Conservation (phyloP, 805 yeast species). For the Jamesozyma spencerorum region DNA sequence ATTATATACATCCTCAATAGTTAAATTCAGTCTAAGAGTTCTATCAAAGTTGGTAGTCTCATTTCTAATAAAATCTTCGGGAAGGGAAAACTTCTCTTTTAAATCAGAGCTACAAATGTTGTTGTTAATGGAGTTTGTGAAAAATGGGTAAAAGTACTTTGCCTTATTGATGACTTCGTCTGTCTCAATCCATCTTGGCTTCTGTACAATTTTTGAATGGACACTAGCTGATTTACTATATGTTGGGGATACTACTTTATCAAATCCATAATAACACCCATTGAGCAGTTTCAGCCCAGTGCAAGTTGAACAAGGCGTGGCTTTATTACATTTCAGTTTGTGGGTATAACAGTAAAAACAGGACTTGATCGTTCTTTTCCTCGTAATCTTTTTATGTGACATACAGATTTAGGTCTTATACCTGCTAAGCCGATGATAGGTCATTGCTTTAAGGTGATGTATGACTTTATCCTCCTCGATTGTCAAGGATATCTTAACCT, state of each 20-base stretch:
- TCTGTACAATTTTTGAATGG: background rate
- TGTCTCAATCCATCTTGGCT: conserved; percentile 3
- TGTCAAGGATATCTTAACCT: too few relatives aligned
- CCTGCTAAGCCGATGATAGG: too few relatives aligned
- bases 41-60: conserved; percentile 16
- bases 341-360: conserved; percentile 23
- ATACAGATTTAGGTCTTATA: background rate
- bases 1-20: conserved; percentile 12
- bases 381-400: conserved; percentile 11
- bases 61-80: conserved; percentile 13
- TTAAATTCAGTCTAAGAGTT: conserved; percentile 4
- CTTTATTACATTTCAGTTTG: conserved; percentile 21
- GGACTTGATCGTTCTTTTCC: conserved; percentile 21
- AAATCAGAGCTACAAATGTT: conserved; percentile 11
- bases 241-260: conserved; percentile 2
- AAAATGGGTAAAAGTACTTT: conserved; percentile 21
- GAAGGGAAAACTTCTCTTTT: conserved; percentile 4
- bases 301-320: conserved; percentile 20
- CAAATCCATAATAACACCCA: conserved; percentile 20
- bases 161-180: conserved; percentile 13
- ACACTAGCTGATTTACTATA: background rate
- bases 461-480: too few relatives aligned
- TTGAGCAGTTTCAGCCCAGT: conserved; percentile 2
- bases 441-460: too few relatives aligned
- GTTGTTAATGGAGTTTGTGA: conserved; percentile 17